These are phyloP conservation scores for Rhodotorula sp. DNA, from an alignment of 1,284 basidiomycete genomes.

Conservation along the genomic window DNA sequence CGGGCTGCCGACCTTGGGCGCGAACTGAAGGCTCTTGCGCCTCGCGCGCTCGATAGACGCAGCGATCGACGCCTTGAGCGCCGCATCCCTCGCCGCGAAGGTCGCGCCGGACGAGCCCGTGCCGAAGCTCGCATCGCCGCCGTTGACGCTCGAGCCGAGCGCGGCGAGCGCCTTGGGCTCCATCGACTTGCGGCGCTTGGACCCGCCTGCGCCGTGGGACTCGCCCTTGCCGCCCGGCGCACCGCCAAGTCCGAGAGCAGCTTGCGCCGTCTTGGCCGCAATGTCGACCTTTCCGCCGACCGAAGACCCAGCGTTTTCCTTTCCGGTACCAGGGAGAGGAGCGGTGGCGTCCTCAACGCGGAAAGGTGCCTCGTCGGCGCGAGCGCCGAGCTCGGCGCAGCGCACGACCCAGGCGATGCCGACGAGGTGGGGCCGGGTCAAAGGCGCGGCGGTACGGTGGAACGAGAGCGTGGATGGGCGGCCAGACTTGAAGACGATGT, in stretches of 20 bases:
- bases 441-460: conserved; percentile 56
- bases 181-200: conserved; percentile 33
- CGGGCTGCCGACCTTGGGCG: conserved; percentile 43
- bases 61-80: conserved; percentile 36
- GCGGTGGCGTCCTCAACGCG: conserved; percentile 61
- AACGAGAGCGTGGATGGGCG: conserved; percentile 71
- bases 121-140: not conserved
- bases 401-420: conserved; percentile 90
- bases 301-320: conserved; percentile 56
- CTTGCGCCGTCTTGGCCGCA: conserved; percentile 15
- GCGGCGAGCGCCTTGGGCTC: conserved; percentile 39
- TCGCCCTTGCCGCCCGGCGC: not conserved
- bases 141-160: conserved; percentile 12
- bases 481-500: conserved; percentile 88
- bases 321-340: not conserved
- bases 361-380: conserved; percentile 68
- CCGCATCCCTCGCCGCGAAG: conserved; percentile 1
- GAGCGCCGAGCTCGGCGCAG: conserved; percentile 69
- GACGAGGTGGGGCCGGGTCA: conserved; percentile 67
- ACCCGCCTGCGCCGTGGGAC: not conserved
- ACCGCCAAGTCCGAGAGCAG: conserved; percentile 2
- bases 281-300: not conserved
- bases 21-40: conserved; percentile 35
- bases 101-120: not conserved
- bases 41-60: conserved; percentile 41